Evolutionary conservation across 306 rosid genomes (phyloP), one percentile per base, ranked within the genome.

Genomic region (Vigna nakashimae): DNA sequence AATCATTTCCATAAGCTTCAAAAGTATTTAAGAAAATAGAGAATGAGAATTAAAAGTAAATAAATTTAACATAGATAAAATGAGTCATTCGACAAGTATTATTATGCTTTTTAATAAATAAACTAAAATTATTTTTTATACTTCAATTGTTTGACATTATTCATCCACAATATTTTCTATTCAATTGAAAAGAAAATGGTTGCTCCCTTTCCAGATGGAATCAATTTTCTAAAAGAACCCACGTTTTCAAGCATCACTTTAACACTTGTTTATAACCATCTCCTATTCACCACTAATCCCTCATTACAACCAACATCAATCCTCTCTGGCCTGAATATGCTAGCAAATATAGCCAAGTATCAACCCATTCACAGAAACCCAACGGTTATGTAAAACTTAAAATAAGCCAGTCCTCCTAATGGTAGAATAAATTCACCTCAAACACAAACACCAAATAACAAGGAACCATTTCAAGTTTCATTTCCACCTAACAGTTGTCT

Each of bases 281-380:
- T 73, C 38, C 45, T 73, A 43, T 43, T 71, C 34, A 10, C 34
- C 55, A 52, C 53, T 52, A 43, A 72, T 22, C 65, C 50, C 63
- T 30, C 50, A 56, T 26, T 14, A 73, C 42, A 40, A 57, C 22
- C 26, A 56, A 24, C 9, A 51, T 45, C 14, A 68, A 45, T 42
- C 49, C 17, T 50, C 12, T 34, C 4, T 0, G 2, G 36, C 65
- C 50, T 17, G 11, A 24, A 74, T 22, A 34, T 51, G 52, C 40
- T 13, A 18, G 9, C 20, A 7, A 50, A 34, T 0, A 22, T 32
- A 16, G 42, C 20, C 34, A 13, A 12, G 55, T 59, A 59, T 49
- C 7, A 16, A 20, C 45, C 22, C 26, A 60, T 49, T 48, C 40
- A 59, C 46, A 11, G 1, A 26, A 70, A 58, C 42, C 51, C 20